Evolutionary conservation across 495 filamentous ascomycete genomes (phyloP).

Genomic region (Hyaloscypha finlandica): DNA sequence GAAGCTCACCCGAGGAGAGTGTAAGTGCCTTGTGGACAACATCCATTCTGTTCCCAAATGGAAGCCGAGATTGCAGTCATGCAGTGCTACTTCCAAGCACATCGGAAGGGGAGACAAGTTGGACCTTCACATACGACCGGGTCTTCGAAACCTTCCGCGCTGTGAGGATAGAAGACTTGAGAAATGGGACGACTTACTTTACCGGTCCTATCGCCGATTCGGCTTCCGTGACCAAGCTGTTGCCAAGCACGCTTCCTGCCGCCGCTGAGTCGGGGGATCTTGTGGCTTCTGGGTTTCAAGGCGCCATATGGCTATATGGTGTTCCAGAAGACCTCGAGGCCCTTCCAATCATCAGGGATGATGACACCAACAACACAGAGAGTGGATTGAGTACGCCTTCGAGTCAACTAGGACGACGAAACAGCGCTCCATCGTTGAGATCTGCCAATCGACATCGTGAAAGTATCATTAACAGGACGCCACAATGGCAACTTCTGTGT

Average conservation of each 20-base stretch:
- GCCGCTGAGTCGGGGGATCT: conserved; percentile 70
- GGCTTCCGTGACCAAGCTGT: conserved; percentile 44
- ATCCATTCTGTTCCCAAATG: conserved; percentile 83
- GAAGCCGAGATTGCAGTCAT: conserved; percentile 72
- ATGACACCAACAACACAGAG: conserved; percentile 25
- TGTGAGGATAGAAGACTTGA: conserved; percentile 70
- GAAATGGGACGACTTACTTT: conserved; percentile 80
- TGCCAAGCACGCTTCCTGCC: conserved; percentile 70
- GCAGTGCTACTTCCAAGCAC: conserved; percentile 70
- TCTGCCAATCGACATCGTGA: conserved; percentile 21
- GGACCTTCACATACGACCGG: conserved; percentile 79
- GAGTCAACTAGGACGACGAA: conserved; percentile 28
- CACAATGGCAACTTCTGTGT: conserved; percentile 70
- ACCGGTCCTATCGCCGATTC: conserved; percentile 62
- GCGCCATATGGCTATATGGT: conserved; percentile 78
- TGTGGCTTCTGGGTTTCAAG: conserved; percentile 73
- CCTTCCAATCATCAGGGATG: conserved; percentile 27
- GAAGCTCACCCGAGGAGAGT: conserved; percentile 60
- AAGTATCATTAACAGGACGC: conserved; percentile 39
- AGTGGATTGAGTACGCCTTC: conserved; percentile 36
- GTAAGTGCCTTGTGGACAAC: conserved; percentile 85
- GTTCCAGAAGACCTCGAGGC: conserved; percentile 73
- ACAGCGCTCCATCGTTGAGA: conserved; percentile 31
- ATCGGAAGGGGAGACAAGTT: conserved; percentile 70
- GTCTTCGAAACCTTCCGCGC: conserved; percentile 76